A percentile compares a stretch with the other conserved stretches of the same genome.
phyloP scores from a whole-genome alignment of 2,329 filamentous ascomycete species.

The Colletotrichum chrysophilum region DNA sequence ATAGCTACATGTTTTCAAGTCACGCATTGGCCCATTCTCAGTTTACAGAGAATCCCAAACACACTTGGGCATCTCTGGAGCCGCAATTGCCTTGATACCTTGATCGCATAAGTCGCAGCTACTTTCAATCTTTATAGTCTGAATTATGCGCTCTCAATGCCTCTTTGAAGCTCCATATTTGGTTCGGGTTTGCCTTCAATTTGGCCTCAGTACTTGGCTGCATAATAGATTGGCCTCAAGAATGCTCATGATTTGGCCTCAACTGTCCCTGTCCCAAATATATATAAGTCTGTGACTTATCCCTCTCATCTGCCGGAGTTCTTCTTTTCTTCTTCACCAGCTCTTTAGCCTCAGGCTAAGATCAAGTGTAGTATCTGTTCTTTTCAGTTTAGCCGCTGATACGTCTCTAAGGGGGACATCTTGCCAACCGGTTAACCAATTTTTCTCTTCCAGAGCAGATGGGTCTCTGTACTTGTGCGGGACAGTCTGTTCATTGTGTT shows the following conservation, averaged over 20 bases:
- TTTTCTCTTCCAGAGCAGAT: not conserved
- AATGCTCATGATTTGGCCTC: not conserved
- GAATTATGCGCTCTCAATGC: not conserved
- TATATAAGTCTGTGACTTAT: not conserved
- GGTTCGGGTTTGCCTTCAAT: not conserved
- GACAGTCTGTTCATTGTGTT: not conserved
- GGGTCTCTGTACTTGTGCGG: not conserved
- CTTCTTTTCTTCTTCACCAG: slow-evolving; percentile 21
- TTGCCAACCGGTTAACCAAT: not conserved
- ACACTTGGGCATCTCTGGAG: not conserved
- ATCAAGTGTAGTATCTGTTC: slow-evolving; percentile 13
- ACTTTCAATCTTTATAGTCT: not conserved
- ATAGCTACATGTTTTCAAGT: not conserved
- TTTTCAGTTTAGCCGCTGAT: not conserved
- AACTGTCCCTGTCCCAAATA: not conserved
- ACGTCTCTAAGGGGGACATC: not conserved
- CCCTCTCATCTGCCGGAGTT: not conserved
- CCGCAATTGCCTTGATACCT: not conserved
- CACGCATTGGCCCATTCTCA: not conserved
- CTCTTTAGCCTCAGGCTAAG: slow-evolving; percentile 27
- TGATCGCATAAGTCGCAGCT: not conserved
- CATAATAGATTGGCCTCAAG: not conserved
- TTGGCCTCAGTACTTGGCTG: not conserved
- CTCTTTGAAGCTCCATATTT: not conserved
- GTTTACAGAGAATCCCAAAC: not conserved